Evolutionary conservation across 108 stramenopile species (phyloP).

Genomic region (Nitzschia sp.): DNA sequence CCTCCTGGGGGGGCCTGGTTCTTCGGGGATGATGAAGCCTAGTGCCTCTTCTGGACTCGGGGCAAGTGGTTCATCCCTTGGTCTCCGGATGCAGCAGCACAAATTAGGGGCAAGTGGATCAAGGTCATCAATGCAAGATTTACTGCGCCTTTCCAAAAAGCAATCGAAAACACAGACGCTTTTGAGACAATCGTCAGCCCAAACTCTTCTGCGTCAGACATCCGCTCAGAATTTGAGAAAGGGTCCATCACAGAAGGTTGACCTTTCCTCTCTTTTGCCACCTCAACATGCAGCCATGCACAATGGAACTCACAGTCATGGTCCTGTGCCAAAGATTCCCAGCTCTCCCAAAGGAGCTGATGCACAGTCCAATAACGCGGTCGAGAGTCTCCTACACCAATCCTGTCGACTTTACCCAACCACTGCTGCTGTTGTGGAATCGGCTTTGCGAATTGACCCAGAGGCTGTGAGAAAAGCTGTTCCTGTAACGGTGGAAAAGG

Average conservation of each 20-base stretch:
- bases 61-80: constrained; percentile 3
- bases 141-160: constrained; percentile 20
- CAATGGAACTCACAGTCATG: constrained; percentile 10
- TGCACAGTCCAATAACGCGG: neutral
- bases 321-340: neutral
- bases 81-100: constrained; percentile 8
- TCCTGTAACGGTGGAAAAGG: constrained; percentile 15
- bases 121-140: constrained; percentile 25
- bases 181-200: constrained; percentile 27
- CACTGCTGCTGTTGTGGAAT: constrained; percentile 41
- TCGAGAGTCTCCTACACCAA: constrained; percentile 32
- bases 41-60: neutral
- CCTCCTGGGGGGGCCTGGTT: neutral
- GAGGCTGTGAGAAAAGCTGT: constrained; percentile 37
- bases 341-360: neutral
- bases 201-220: constrained; percentile 19
- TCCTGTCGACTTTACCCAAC: constrained; percentile 45
- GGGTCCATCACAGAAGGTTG: constrained; percentile 7
- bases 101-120: constrained; percentile 2
- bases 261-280: constrained; percentile 23
- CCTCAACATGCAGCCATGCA: constrained; percentile 15
- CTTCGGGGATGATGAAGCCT: neutral
- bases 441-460: constrained; percentile 41
- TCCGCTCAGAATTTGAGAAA: constrained; percentile 5
- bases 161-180: constrained; percentile 28